phyloP scores from a whole-genome alignment of 352 stramenopile genomes.

The Pythium sukuiense region DNA sequence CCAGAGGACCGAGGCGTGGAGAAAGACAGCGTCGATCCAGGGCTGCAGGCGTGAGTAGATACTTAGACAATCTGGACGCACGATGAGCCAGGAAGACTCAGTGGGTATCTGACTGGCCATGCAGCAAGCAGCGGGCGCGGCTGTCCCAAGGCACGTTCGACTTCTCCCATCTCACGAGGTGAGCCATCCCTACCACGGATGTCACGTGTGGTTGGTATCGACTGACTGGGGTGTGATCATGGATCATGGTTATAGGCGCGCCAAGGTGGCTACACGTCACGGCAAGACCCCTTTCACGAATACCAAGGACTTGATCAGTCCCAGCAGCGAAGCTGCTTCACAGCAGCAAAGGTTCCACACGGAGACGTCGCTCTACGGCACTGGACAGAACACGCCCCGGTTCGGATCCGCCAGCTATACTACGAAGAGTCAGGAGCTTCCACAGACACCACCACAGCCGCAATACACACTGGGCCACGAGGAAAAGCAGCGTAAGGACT shows the following conservation, averaged over 20 bases:
- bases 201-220: too few species aligned
- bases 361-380: slow-evolving; percentile 46
- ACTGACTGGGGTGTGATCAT: neutral
- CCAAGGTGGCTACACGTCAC: slow-evolving; percentile 41
- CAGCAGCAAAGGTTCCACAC: slow-evolving; percentile 33
- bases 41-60: neutral
- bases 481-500: slow-evolving; percentile 46
- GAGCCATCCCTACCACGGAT: neutral
- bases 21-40: neutral
- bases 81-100: neutral
- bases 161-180: slow-evolving; percentile 49
- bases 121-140: slow-evolving; percentile 16
- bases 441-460: neutral
- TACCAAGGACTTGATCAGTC: slow-evolving; percentile 31
- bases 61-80: too few species aligned
- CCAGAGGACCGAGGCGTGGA: neutral
- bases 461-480: slow-evolving; percentile 42
- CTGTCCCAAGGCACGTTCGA: slow-evolving; percentile 35
- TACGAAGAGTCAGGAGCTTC: neutral
- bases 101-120: neutral
- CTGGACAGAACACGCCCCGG: slow-evolving; percentile 8
- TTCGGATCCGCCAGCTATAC: neutral
- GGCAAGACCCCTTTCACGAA: slow-evolving; percentile 38
- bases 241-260: slow-evolving; percentile 20
- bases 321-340: neutral